Percentiles rank a stretch among this genome's conserved stretches.
Evolutionary conservation across 2,329 filamentous ascomycete genomes (phyloP).

Genomic region (Penicillium digitatum): DNA sequence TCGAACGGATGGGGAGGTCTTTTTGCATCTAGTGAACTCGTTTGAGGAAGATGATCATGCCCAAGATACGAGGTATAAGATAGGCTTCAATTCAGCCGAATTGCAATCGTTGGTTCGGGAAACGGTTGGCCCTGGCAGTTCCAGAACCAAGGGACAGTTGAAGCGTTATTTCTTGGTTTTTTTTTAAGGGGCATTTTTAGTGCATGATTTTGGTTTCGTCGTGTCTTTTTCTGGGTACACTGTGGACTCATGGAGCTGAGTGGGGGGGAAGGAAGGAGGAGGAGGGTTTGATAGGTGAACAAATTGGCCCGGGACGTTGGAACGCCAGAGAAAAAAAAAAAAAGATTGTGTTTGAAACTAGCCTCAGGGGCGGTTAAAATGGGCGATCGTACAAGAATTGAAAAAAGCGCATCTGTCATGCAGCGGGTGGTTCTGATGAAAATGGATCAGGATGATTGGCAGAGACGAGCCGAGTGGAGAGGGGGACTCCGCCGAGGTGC

Average conservation of each 20-base stretch:
- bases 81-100: conserved; percentile 4
- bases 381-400: conserved; percentile 4
- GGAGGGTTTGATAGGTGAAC: conserved; percentile 6
- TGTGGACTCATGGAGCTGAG: conserved; percentile 12
- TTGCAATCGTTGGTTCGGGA: conserved; percentile 5
- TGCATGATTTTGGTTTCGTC: conserved; percentile 6
- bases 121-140: conserved; percentile 22
- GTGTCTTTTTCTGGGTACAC: conserved; percentile 4
- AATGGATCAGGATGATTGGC: conserved; percentile 3
- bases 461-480: conserved; percentile 5
- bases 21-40: neutral
- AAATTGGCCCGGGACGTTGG: conserved; percentile 12
- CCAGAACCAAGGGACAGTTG: conserved; percentile 23
- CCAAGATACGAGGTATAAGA: neutral
- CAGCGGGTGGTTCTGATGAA: conserved; percentile 6
- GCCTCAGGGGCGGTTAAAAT: conserved; percentile 13
- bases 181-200: neutral
- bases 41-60: neutral
- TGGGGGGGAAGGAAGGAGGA: too few relatives aligned
- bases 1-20: conserved; percentile 1
- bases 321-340: conserved; percentile 1
- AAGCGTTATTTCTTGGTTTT: conserved; percentile 15
- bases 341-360: conserved; percentile 25
- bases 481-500: conserved; percentile 1
- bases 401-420: conserved; percentile 9